Evolutionary conservation across 2,329 filamentous ascomycete species (phyloP), one percentile per base, ranked within the genome.

Genomic region (Penicillium sp.): DNA sequence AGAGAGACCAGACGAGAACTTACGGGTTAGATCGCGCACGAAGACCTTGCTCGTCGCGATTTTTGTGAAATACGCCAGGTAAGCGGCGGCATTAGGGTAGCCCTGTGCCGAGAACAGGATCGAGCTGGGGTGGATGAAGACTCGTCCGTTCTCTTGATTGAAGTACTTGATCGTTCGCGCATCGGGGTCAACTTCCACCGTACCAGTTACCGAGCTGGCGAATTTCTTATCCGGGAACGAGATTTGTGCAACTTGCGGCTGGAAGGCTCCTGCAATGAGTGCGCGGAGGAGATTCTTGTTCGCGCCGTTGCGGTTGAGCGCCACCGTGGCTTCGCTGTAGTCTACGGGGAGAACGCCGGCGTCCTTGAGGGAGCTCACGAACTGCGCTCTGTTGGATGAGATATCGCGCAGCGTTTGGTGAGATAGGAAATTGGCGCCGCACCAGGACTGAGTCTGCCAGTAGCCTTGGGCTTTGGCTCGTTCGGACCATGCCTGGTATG

Each of bases 141-240:
- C 91, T 6, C 95, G 85, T 0, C 90, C 90, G 66, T 90, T 91
- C 68, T 92, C 90, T 70, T 91, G 88, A 66, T 90, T 91, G 76
- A 92, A 98, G 79, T 93, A 99, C 73, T 92, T 95, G 77, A 99
- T 97, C 3, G 90, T 91, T 55, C 88, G 85, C 4, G 94, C 94
- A 76, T 98, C 94, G 0, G 94, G 94, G 72, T 99, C 95, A 6
- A 97, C 83, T 73, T 95, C 94, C 1, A 98, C 91, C 0, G 95
- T 91, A 7, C 95, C 95, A 0, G 91, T 91, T 63, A 96, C 86
- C 2, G 91, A 92, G 38, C 88, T 87, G 12, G 91, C 90, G 75
- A 96, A 99, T 76, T 97, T 98, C 81, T 96, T 96, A 78, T 96
- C 92, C 0, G 95, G 95, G 67, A 97, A 91, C 65, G 92, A 89